Percentiles rank a stretch among this genome's conserved stretches.
Conservation (phyloP, 768 basidiomycete species). For the Hericium rajendrae region DNA sequence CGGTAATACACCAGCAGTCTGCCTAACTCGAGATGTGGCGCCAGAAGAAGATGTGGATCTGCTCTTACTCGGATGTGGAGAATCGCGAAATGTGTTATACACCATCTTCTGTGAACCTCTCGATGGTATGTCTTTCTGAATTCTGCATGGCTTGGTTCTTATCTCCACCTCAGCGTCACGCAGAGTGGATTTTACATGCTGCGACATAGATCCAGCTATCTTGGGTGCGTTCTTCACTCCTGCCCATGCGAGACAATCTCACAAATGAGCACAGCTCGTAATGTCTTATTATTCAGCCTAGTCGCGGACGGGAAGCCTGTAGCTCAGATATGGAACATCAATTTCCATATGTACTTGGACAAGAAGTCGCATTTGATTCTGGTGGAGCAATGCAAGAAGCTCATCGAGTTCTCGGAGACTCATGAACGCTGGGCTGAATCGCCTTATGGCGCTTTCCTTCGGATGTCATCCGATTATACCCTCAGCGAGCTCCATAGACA, state of each 20-base stretch:
- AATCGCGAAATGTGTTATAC: conserved; percentile 44
- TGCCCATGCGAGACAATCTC: not conserved
- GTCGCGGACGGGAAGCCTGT: conserved; percentile 24
- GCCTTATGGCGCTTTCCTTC: conserved; percentile 27
- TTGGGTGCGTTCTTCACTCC: conserved; percentile 24
- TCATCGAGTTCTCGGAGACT: conserved; percentile 24
- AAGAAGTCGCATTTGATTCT: conserved; percentile 19
- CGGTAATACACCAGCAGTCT: conserved; percentile 50
- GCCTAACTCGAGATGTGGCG: conserved; percentile 36
- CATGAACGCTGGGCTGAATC: conserved; percentile 29
- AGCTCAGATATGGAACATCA: conserved; percentile 32
- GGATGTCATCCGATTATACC: conserved; percentile 30
- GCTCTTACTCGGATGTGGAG: conserved; percentile 48
- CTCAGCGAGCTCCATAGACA: conserved; percentile 29
- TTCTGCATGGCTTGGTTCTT: not conserved
- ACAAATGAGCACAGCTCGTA: conserved; percentile 29
- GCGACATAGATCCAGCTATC: conserved; percentile 38
- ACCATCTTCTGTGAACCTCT: conserved; percentile 28
- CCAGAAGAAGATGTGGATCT: conserved; percentile 37
- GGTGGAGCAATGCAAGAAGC: conserved; percentile 28
- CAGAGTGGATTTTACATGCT: conserved; percentile 39
- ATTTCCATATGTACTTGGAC: conserved; percentile 40
- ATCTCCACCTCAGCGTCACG: conserved; percentile 10
- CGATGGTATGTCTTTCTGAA: not conserved
- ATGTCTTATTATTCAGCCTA: conserved; percentile 36